phyloP scores from a whole-genome alignment of 352 stramenopile genomes.

The Phytophthora meadii region DNA sequence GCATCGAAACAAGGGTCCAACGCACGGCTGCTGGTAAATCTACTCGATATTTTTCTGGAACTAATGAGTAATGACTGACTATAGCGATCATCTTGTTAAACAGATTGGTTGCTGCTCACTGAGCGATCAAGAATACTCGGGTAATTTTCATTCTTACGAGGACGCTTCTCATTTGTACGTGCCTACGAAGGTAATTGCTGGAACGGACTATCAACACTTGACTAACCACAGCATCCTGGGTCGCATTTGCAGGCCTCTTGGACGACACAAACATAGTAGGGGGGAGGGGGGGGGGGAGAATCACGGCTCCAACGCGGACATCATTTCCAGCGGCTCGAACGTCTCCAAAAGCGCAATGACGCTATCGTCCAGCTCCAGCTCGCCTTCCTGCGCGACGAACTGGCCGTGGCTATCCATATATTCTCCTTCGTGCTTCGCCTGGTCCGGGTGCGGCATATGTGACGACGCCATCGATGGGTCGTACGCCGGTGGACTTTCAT shows the following conservation, averaged over 20 bases:
- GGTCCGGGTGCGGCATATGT: slow-evolving; percentile 7
- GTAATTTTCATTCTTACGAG: slow-evolving; percentile 38
- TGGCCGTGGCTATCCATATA: slow-evolving; percentile 38
- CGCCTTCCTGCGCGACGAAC: slow-evolving; percentile 32
- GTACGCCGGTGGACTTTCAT: slow-evolving; percentile 13
- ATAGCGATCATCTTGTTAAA: no score
- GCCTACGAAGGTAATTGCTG: slow-evolving; percentile 27
- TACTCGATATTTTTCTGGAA: background rate
- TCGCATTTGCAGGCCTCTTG: slow-evolving; percentile 23
- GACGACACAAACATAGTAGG: slow-evolving; percentile 29
- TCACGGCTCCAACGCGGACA: slow-evolving; percentile 33
- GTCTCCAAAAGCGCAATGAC: slow-evolving; percentile 45
- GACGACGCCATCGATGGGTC: slow-evolving; percentile 8
- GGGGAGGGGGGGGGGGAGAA: no score
- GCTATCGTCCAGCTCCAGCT: slow-evolving; percentile 42
- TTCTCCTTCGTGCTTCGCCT: slow-evolving; percentile 25
- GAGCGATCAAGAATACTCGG: slow-evolving; percentile 1
- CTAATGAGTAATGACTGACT: background rate
- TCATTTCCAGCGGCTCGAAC: slow-evolving; percentile 51
- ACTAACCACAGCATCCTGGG: slow-evolving; percentile 31
- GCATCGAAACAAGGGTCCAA: background rate
- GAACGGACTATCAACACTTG: slow-evolving; percentile 37
- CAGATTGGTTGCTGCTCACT: no score
- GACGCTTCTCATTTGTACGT: slow-evolving; percentile 39
- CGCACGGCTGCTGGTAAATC: slow-evolving; percentile 1